Conservation (phyloP, 2,329 filamentous ascomycete genomes). For the Trichocomaceae sp. region DNA sequence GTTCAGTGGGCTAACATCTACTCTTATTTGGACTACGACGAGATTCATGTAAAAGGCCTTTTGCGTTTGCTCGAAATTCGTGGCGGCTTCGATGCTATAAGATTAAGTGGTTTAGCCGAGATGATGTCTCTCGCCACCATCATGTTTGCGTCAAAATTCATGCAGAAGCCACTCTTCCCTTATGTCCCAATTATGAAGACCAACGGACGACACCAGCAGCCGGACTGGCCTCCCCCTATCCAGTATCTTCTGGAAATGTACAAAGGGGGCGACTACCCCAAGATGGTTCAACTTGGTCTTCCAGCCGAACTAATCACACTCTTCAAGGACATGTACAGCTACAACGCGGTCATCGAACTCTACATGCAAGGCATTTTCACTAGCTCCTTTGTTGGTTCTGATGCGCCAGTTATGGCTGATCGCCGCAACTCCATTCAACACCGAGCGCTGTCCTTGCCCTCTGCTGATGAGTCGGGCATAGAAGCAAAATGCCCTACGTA, state of each 20-base stretch:
- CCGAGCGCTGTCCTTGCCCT: conserved; percentile 18
- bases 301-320: conserved; percentile 15
- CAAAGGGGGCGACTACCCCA: conserved; percentile 17
- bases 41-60: conserved; percentile 20
- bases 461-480: conserved; percentile 4
- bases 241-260: conserved; percentile 14
- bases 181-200: conserved; percentile 17
- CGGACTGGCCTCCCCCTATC: conserved; percentile 15
- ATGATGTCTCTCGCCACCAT: conserved; percentile 20
- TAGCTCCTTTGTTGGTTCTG: conserved; percentile 12
- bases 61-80: conserved; percentile 19
- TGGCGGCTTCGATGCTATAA: conserved; percentile 19
- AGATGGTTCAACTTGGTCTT: conserved; percentile 16
- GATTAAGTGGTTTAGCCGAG: conserved; percentile 19
- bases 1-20: conserved; percentile 21
- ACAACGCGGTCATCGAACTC: conserved; percentile 20
- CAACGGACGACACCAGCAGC: conserved; percentile 5
- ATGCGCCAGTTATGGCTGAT: conserved; percentile 16
- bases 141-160: conserved; percentile 18
- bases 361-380: conserved; percentile 17
- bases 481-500: conserved; percentile 13
- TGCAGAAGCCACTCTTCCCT: conserved; percentile 18
- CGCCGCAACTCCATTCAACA: conserved; percentile 22
- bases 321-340: conserved; percentile 20
- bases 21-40: conserved; percentile 18